Base-by-base conservation (phyloP, 768 basidiomycete genomes). In the Boletus edulis region DNA sequence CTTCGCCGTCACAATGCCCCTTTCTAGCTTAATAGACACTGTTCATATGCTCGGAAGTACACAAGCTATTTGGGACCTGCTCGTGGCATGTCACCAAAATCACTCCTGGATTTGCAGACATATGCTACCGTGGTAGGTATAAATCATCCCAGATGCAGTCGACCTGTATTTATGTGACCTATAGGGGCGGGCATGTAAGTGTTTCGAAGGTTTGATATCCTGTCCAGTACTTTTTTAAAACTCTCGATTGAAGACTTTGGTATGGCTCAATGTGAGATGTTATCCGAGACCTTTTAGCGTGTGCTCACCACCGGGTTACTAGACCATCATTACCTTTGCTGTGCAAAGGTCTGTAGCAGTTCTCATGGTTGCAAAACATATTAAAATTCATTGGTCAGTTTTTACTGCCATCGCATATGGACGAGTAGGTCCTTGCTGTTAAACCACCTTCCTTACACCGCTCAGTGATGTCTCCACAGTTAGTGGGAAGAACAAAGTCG, bases 391-490 rank as follows among this genome's bases (percentile, higher is more conserved):
- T 27, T 41, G 11, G 3, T 22, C 34, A 62, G 61, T 24, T 62
- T 62, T 39, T 62, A 62, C 32, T 62, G 56, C 17, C 31, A 12
- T 47, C 61, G 60, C 3, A 37, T 55, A 49, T 62, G 61, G 61
- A 54, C 45, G 9, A 58, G 61, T 62, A 24, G 47, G 60, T 50
- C 22, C 4, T 31, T 38, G 4, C 17, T 5, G 3, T 37, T 14
- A 15, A 17, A 22, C 29, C 38, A 1, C 12, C 11, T 37, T 14
- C 5, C 43, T 12, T 4, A 14, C 29, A 9, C 2, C 29, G 34
- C 34, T 35, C 4, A 32, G 0, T 49, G 4, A 43, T 17, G 8
- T 27, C 20, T 41, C 15, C 15, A n/a, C 18, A 63, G 62, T 63
- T 15, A 62, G 61, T 14, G 57, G 50, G 29, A 59, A 54, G 10